A percentile compares a stretch with the other conserved stretches of the same genome.
phyloP scores from a whole-genome alignment of 495 filamentous ascomycete species.

The Xylaria flabelliformis region DNA sequence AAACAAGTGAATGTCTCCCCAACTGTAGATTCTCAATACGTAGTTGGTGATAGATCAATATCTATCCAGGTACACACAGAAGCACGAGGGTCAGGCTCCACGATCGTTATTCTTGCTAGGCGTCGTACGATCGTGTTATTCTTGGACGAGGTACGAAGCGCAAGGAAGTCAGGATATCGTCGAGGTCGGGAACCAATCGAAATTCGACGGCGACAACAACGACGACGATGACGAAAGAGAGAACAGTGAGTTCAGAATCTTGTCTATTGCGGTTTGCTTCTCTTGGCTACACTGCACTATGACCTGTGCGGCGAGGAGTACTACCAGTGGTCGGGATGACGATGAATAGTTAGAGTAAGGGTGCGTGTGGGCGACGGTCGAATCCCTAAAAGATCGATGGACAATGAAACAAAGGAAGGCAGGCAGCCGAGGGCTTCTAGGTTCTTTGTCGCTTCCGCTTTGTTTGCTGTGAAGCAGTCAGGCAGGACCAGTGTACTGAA shows the following conservation, averaged over 20 bases:
- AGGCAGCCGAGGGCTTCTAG: conserved; percentile 20
- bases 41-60: conserved; percentile 34
- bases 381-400: conserved; percentile 33
- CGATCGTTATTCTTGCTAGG: conserved; percentile 28
- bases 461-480: conserved; percentile 27
- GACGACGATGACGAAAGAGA: conserved; percentile 21
- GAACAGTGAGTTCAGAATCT: conserved; percentile 33
- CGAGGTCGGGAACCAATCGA: conserved; percentile 39
- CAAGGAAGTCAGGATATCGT: conserved; percentile 34
- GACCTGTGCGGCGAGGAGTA: conserved; percentile 36
- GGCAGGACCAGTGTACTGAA: conserved; percentile 27
- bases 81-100: conserved; percentile 27
- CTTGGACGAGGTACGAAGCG: conserved; percentile 38
- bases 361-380: conserved; percentile 30
- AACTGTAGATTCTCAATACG: conserved; percentile 52
- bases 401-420: conserved; percentile 38
- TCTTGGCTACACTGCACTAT: conserved; percentile 42
- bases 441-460: conserved; percentile 33
- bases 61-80: conserved; percentile 34
- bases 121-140: conserved; percentile 25
- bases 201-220: conserved; percentile 36
- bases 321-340: conserved; percentile 25
- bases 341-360: conserved; percentile 1
- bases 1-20: conserved; percentile 99
- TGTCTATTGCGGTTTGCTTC: conserved; percentile 41